Conservation (phyloP, 2,329 filamentous ascomycete species). For the Stagonosporopsis rhizophila region DNA sequence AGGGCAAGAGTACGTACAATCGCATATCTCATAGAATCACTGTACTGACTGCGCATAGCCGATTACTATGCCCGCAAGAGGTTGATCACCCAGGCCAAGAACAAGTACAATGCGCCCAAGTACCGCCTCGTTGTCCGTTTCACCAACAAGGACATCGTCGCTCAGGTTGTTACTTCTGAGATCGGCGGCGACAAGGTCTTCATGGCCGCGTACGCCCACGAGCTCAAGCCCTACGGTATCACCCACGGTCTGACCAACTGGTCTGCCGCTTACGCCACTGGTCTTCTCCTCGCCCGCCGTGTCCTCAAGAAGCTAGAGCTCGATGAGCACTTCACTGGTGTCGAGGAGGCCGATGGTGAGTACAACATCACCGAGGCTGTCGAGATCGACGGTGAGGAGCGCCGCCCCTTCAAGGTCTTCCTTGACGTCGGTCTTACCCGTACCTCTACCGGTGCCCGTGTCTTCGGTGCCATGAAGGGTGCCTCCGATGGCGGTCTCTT, state of each 20-base stretch:
- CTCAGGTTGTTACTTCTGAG: conserved; percentile 96
- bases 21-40: background rate
- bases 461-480: conserved; percentile 99
- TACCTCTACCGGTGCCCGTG: conserved; percentile 96
- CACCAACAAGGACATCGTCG: conserved; percentile 99
- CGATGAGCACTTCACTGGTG: conserved; percentile 90
- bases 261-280: conserved; percentile 95
- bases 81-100: conserved; percentile 99
- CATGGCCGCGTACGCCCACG: conserved; percentile 71
- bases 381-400: conserved; percentile 86
- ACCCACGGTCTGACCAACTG: conserved; percentile 99
- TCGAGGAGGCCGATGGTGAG: conserved; percentile 97
- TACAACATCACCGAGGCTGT: conserved; percentile 93
- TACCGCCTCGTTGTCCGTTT: conserved; percentile 99
- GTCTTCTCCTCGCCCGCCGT: conserved; percentile 95
- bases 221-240: conserved; percentile 97
- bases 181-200: conserved; percentile 98
- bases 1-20: conserved; percentile 91
- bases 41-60: conserved; percentile 71
- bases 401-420: conserved; percentile 99
- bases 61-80: conserved; percentile 99
- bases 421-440: conserved; percentile 97
- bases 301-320: conserved; percentile 96
- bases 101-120: conserved; percentile 99
- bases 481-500: conserved; percentile 97